Evolutionary conservation across 192 early-diverging fungal species (phyloP), one percentile per base, ranked within the genome.

Genomic region (Borealophlyctis nickersoniae): DNA sequence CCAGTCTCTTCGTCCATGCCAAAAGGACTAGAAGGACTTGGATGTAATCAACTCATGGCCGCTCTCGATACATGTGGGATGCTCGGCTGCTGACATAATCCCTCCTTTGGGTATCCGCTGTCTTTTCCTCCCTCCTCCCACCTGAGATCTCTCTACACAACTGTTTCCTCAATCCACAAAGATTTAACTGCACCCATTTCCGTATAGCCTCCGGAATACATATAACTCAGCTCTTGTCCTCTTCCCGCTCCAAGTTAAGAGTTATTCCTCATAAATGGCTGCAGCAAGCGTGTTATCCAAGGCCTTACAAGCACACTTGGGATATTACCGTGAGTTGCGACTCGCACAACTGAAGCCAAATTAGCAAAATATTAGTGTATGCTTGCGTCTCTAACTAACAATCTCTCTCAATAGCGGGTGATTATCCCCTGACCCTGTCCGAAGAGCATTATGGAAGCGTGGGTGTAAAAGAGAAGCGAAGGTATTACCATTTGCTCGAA

Each of bases 301-400:
- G 19, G 39, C 39, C 19, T 45, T 45, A 45, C 39, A 45, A 45
- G 39, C 55, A 7, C 26, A 48, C 51, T 31, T 67, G 23, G 65
- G 65, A 58, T 67, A 48, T 51, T 67, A 58, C 31, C 65, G 65
- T 67, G 30, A 54, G 52, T 58, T 0, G 7, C 39, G 19, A 13
- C 39, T 45, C 9, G 9, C 39, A 19, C 39, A 19, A 13, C 19
- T 7, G 19, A 45, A 45, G 7, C 9, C 19, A 45, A 13, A 13
- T 45, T 19, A 19, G 9, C 19, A 19, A 45, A 7, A 45, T 45
- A 19, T 45, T 19, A 45, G 9, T 45, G 19, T 45, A 19, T 45
- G 9, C 39, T 45, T 45, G 9, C 19, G 9, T 45, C 39, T 45
- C 19, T 45, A 13, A 45, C 39, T 7, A 7, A 45, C 39, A 45